phyloP scores from a whole-genome alignment of 441 rosid genomes.

The Pelargonium fulgidum region DNA sequence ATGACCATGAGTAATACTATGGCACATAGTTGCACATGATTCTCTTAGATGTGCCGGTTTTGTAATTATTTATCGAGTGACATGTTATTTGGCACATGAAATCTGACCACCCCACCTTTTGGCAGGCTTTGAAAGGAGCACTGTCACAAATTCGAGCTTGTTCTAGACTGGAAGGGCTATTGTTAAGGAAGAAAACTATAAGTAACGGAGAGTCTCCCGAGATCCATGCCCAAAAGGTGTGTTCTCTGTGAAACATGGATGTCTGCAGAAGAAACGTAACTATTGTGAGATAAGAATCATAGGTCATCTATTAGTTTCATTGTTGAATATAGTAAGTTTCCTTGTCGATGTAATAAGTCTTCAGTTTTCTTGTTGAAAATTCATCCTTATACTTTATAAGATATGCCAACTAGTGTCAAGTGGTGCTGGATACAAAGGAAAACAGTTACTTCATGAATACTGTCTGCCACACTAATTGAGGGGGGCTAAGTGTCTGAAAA shows the following conservation, averaged over 20 bases:
- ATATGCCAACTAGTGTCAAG: too few relatives aligned
- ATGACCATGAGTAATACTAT: background rate
- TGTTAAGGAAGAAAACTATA: slow-evolving; percentile 57
- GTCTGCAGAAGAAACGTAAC: background rate
- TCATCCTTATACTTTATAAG: too few relatives aligned
- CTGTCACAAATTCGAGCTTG: slow-evolving; percentile 68
- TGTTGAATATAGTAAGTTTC: background rate
- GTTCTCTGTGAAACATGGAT: background rate
- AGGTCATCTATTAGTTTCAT: background rate
- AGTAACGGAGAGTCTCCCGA: slow-evolving; percentile 80
- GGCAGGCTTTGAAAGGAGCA: slow-evolving; percentile 75
- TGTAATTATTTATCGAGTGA: background rate
- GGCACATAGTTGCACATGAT: background rate
- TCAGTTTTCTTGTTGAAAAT: background rate
- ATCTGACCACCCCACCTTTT: slow-evolving; percentile 22
- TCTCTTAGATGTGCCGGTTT: background rate
- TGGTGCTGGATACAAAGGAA: background rate
- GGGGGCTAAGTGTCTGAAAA: background rate
- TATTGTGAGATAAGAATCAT: background rate
- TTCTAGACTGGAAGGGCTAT: slow-evolving; percentile 72
- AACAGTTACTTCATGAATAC: background rate
- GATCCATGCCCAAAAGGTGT: slow-evolving; percentile 90
- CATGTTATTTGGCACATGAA: background rate
- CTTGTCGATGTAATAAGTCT: background rate
- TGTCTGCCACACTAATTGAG: background rate